Evolutionary conservation across 345 rosid species (phyloP), one percentile per base, ranked within the genome.

Genomic region (Schrenkiella parvula): DNA sequence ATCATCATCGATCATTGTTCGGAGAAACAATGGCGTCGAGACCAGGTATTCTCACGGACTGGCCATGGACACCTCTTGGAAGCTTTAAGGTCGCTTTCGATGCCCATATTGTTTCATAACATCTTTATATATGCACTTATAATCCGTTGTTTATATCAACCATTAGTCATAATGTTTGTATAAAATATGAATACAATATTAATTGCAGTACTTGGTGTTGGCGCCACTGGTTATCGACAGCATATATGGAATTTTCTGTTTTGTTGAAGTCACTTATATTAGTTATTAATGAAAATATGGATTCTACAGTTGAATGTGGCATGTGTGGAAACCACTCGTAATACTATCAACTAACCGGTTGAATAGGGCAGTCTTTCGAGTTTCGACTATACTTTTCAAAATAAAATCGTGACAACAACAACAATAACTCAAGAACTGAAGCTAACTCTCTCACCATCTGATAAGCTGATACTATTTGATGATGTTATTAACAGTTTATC

Each of bases 61-160:
- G 85, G 85, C 85, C 85, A 71, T 82, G 85, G 85, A 13, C 73
- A 28, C 74, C 79, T 68, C 85, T 82, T 32, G 85, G 84, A 21
- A 72, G 50, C 66, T 82, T 68, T 38, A 82, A 82, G 82, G 85
- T 82, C 35, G 75, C 42, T 61, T 62, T 52, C 47, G 28, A 43
- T 38, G 8, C 25, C 35, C n/a, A 4, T 58, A 18, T 41, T 41
- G 4, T 29, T 42, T 61, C 37, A 46, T 29, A 54, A 19, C 22
- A 46, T 56, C 41, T 35, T 26, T 26, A 23, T 44, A 23, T 47
- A 65, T 64, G 18, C 9, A 21, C 29, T 26, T 52, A n/a, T 13
- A 18, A 12, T 18, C 23, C 15, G 7, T 62, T 62, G 21, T 50
- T 28, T 31, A 41, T 43, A 17, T 74, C 38, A 23, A 41, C 29